Percentiles rank a stretch among this genome's conserved stretches.
These are phyloP conservation scores for Cynara cardunculus DNA, from an alignment of 129 eudicot species.

Conservation along the genomic window DNA sequence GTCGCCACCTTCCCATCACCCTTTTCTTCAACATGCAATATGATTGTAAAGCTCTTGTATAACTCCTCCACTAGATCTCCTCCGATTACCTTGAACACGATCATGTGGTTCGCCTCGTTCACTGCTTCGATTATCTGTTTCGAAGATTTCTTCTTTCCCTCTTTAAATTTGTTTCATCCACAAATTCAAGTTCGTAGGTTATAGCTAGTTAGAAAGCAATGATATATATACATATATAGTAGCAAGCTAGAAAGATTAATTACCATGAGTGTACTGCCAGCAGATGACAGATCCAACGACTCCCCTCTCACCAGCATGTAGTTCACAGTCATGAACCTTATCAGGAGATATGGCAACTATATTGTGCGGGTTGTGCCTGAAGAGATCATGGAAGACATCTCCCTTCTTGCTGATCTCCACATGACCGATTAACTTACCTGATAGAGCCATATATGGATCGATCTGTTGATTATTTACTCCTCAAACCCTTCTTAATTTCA, in stretches of 20 bases:
- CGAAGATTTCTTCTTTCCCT: conserved; percentile 24
- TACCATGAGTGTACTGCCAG: conserved; percentile 33
- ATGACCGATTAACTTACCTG: conserved; percentile 18
- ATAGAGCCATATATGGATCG: conserved; percentile 18
- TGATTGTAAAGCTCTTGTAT: conserved; percentile 27
- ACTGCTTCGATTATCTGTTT: conserved; percentile 32
- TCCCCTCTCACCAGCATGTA: conserved; percentile 32
- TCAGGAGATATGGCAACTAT: conserved; percentile 15
- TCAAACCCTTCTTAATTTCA: not conserved
- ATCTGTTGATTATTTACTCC: not conserved
- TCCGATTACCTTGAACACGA: conserved; percentile 37
- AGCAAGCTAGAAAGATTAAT: not conserved
- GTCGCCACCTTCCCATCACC: conserved; percentile 28
- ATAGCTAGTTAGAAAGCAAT: not conserved
- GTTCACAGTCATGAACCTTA: conserved; percentile 28
- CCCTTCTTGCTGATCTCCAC: conserved; percentile 26
- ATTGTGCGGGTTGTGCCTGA: conserved; percentile 29
- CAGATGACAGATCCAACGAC: conserved; percentile 25
- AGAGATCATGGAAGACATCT: conserved; percentile 33
- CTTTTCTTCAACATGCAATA: conserved; percentile 27
- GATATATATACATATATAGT: not conserved
- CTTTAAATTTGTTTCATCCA: not conserved
- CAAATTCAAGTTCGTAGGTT: not conserved
- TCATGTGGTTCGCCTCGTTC: conserved; percentile 26
- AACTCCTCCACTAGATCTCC: conserved; percentile 44